Base-by-base conservation (phyloP, 331 rosid genomes). In the Cydonia oblonga region DNA sequence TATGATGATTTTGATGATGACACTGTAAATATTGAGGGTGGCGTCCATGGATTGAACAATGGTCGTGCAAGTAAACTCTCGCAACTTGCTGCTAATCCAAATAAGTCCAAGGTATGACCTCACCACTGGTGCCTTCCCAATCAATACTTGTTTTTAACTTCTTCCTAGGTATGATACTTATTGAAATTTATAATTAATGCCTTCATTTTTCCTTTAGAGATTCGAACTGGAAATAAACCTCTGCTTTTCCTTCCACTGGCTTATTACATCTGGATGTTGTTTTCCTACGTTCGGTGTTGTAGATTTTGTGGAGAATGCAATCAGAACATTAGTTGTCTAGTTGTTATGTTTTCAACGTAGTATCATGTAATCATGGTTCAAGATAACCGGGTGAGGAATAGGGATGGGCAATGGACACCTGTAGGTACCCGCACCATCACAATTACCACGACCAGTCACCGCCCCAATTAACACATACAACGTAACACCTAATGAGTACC, bases 1-100 rank as follows among this genome's bases (percentile, higher is more conserved):
- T 80, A 80, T 80, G 87, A 86, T 65, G 97, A 89, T 86, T 91
- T 89, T 85, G 89, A 82, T 75, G 97, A 90, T 77, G 91, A 90
- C 53, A 70, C 83, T 35, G 66, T 73, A 77, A 80, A 77, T 71
- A 77, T 46, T 74, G 75, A 68, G 53, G 79, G 77, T 26, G 24
- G 77, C 46, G 70, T 23, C 49, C 73, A 44, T 24, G 40, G 72
- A 58, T 74, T 76, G 76, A 64, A 25, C 64, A 74, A 80, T 16
- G 85, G 78, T 70, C 81, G 19, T 76, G 83, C 70, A 52, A 30
- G 75, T 65, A 83, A 87, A 75, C 80, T 82, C 76, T 72, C 84
- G 20, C 76, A 70, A 60, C 76, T 83, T 68, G 68, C 70, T 40
- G 68, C 85, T 46, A 80, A 79, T 58, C 66, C 74, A 71, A 85